A percentile compares a stretch with the other conserved stretches of the same genome.
Conservation (phyloP, 495 filamentous ascomycete species). For the Hypoxylon rickii region DNA sequence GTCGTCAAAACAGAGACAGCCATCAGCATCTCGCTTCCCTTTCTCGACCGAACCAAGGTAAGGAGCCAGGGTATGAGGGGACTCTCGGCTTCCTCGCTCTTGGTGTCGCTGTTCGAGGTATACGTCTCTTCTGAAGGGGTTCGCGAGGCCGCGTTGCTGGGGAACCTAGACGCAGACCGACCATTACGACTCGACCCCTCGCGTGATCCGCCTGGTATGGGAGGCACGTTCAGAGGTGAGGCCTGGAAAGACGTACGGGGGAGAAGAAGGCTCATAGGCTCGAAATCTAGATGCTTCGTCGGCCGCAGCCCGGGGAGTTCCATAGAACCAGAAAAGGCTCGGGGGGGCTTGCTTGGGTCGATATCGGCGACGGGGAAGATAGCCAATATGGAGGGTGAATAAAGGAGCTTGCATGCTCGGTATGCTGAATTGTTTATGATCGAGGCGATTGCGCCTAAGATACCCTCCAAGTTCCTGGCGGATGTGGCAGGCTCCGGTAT, state of each 20-base stretch:
- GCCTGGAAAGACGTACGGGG: slow-evolving; percentile 12
- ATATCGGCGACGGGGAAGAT: slow-evolving; percentile 62
- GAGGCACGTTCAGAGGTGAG: slow-evolving; percentile 52
- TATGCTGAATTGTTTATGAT: slow-evolving; percentile 81
- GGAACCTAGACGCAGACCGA: slow-evolving; percentile 38
- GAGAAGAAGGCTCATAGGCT: slow-evolving; percentile 35
- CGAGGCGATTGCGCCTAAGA: slow-evolving; percentile 79
- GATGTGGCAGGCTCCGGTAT: slow-evolving; percentile 62
- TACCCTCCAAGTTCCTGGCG: slow-evolving; percentile 63
- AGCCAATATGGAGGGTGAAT: slow-evolving; percentile 73
- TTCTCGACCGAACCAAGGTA: slow-evolving; percentile 64
- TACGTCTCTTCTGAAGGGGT: slow-evolving; percentile 36
- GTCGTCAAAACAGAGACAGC: slow-evolving; percentile 78
- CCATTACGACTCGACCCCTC: slow-evolving; percentile 36
- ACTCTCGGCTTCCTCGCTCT: slow-evolving; percentile 71
- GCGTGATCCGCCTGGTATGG: slow-evolving; percentile 58
- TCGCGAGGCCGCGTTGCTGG: slow-evolving; percentile 29
- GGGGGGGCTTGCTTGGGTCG: slow-evolving; percentile 20
- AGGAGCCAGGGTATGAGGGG: slow-evolving; percentile 84
- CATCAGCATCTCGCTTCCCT: slow-evolving; percentile 69
- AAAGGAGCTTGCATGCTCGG: slow-evolving; percentile 76
- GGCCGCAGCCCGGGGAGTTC: slow-evolving; percentile 31
- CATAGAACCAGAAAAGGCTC: slow-evolving; percentile 11
- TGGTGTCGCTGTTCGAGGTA: slow-evolving; percentile 28
- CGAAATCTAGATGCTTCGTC: slow-evolving; percentile 27